Conservation (phyloP, 495 filamentous ascomycete species). For the Neohortaea acidophila region DNA sequence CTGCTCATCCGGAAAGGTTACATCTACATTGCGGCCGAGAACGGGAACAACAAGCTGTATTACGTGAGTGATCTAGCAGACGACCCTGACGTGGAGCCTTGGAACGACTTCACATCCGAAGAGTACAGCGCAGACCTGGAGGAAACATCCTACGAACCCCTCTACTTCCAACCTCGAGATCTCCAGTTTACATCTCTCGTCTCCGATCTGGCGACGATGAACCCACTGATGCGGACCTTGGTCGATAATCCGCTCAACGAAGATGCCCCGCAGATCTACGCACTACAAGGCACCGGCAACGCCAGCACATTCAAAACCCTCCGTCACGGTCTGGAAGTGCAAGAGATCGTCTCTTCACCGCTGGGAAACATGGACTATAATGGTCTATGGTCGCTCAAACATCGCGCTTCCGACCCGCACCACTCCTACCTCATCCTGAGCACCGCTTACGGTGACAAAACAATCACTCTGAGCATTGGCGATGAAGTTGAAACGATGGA, state of each 20-base stretch:
- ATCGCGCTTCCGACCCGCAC: slow-evolving; percentile 65
- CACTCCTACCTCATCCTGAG: slow-evolving; percentile 64
- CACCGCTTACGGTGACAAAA: slow-evolving; percentile 43
- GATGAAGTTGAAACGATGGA: slow-evolving; percentile 92
- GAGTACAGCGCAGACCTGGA: slow-evolving; percentile 36
- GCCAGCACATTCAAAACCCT: slow-evolving; percentile 78
- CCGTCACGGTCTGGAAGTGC: slow-evolving; percentile 83
- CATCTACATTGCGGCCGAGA: slow-evolving; percentile 81
- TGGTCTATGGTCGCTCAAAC: slow-evolving; percentile 88
- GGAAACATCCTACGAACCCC: slow-evolving; percentile 48
- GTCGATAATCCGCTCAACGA: slow-evolving; percentile 77
- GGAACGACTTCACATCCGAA: slow-evolving; percentile 15
- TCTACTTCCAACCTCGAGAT: slow-evolving; percentile 69
- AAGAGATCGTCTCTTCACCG: slow-evolving; percentile 85
- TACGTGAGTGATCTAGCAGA: slow-evolving; percentile 98
- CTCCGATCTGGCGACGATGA: slow-evolving; percentile 76
- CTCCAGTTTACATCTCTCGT: slow-evolving; percentile 72
- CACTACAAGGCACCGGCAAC: slow-evolving; percentile 73
- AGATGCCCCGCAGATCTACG: slow-evolving; percentile 92
- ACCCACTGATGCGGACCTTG: slow-evolving; percentile 79
- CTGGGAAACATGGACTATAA: slow-evolving; percentile 63
- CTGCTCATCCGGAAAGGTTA: slow-evolving; percentile 93
- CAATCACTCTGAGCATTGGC: slow-evolving; percentile 82
- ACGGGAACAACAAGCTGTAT: slow-evolving; percentile 87
- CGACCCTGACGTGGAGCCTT: slow-evolving; percentile 57